A percentile compares a stretch with the other conserved stretches of the same genome.
Conservation (phyloP, 352 stramenopile species). For the Salisapilia sapeloensis region DNA sequence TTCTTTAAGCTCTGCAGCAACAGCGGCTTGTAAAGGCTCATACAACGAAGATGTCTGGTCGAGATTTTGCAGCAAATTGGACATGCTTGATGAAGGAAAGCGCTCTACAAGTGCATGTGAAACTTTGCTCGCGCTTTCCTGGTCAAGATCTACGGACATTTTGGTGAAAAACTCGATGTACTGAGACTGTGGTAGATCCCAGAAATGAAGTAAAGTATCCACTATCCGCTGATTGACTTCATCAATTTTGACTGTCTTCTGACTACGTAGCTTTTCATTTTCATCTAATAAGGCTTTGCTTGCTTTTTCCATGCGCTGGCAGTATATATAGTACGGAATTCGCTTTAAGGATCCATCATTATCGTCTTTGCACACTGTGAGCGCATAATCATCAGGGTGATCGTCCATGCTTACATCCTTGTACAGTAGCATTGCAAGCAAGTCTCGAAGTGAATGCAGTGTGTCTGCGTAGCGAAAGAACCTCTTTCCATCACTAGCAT, state of each 20-base stretch:
- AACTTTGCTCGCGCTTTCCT: too few species aligned
- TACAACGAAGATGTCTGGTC: too few species aligned
- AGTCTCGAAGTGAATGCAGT: slow-evolving; percentile 24
- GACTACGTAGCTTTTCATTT: too few species aligned
- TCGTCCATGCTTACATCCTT: slow-evolving; percentile 6
- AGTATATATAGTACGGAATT: slow-evolving; percentile 40
- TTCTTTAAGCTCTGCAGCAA: too few species aligned
- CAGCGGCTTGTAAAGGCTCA: too few species aligned
- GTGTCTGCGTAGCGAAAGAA: slow-evolving; percentile 39
- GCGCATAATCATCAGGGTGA: not conserved
- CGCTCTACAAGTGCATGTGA: too few species aligned
- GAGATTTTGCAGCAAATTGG: too few species aligned
- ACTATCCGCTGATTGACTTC: too few species aligned
- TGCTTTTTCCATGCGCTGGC: slow-evolving; percentile 50
- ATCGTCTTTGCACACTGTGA: slow-evolving; percentile 4
- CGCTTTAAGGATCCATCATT: slow-evolving; percentile 1
- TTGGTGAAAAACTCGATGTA: slow-evolving; percentile 40
- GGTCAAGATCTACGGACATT: too few species aligned
- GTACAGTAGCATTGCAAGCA: slow-evolving; percentile 34
- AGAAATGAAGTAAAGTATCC: slow-evolving; percentile 62
- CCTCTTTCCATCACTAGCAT: slow-evolving; percentile 21
- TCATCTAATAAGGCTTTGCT: too few species aligned
- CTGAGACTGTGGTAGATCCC: slow-evolving; percentile 32
- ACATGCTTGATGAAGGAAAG: too few species aligned
- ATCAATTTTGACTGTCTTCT: too few species aligned